Evolutionary conservation across 164 flowering plant species (phyloP).

Genomic region (Nymphaea thermarum): DNA sequence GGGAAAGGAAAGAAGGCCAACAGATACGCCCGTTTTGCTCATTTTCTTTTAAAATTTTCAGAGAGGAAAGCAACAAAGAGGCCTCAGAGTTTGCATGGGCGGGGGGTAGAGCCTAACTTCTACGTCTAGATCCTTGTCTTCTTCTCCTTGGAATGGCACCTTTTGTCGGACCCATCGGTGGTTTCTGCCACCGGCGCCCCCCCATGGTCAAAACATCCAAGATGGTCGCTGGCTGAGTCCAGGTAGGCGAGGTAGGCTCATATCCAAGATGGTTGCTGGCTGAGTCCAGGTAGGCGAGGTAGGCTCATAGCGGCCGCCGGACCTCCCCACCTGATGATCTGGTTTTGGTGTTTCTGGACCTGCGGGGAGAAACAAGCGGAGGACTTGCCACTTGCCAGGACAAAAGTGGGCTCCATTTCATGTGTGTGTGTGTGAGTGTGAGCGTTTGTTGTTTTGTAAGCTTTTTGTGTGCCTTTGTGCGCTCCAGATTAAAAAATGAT

Average conservation of each 20-base stretch:
- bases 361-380: no score
- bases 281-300: not conserved
- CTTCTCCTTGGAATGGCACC: not conserved
- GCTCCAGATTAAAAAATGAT: no score
- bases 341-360: no score
- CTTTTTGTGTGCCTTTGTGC: no score
- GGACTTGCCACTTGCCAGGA: no score
- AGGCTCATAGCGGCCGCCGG: not conserved
- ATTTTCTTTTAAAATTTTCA: no score
- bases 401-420: no score
- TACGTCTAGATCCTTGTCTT: not conserved
- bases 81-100: no score
- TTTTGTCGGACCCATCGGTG: not conserved
- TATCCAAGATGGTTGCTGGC: not conserved
- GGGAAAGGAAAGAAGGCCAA: not conserved
- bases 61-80: not conserved
- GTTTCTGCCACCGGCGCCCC: not conserved
- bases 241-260: no score
- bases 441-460: no score
- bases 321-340: no score
- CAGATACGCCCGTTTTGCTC: not conserved
- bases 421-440: no score
- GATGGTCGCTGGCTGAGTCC: not conserved
- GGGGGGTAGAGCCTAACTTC: not conserved
- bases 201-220: not conserved